Evolutionary conservation across 257 asterid species (phyloP).

Genomic region (Solanum dulcamara): DNA sequence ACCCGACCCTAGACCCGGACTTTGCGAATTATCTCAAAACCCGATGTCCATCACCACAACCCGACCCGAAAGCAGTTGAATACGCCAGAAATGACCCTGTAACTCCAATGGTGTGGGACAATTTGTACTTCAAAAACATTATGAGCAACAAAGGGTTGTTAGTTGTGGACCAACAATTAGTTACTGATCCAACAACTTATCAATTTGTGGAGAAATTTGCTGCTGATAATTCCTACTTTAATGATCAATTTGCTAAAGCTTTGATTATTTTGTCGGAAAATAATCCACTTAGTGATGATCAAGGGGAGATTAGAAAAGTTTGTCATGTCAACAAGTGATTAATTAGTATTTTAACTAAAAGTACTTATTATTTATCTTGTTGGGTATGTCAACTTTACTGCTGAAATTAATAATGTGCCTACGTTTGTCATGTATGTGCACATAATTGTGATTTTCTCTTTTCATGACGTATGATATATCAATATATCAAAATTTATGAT

Average conservation of each 20-base stretch:
- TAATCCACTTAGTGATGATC: conserved; percentile 39
- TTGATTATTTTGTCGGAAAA: conserved; percentile 50
- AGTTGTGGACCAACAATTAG: conserved; percentile 45
- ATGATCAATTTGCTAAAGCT: conserved; percentile 51
- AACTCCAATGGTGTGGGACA: conserved; percentile 62
- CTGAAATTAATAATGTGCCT: background rate
- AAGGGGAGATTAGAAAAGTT: conserved; percentile 60
- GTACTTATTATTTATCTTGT: background rate
- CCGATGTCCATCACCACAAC: conserved; percentile 50
- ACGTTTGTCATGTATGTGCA: background rate
- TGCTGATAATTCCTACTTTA: conserved; percentile 54
- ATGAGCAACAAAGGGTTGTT: conserved; percentile 43
- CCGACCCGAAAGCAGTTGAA: conserved; percentile 40
- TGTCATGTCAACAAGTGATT: conserved; percentile 31
- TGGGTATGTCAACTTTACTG: background rate
- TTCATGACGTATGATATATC: background rate
- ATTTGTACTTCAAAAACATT: conserved; percentile 56
- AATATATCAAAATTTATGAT: background rate
- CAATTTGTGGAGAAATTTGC: conserved; percentile 74
- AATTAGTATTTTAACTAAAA: background rate
- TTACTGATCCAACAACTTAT: conserved; percentile 39
- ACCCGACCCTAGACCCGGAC: conserved; percentile 41
- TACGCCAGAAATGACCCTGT: conserved; percentile 47
- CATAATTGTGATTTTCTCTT: background rate
- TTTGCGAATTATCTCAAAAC: conserved; percentile 47